Evolutionary conservation across 176 grass and related monocot species (phyloP).

Genomic region (Oryza longistaminata): DNA sequence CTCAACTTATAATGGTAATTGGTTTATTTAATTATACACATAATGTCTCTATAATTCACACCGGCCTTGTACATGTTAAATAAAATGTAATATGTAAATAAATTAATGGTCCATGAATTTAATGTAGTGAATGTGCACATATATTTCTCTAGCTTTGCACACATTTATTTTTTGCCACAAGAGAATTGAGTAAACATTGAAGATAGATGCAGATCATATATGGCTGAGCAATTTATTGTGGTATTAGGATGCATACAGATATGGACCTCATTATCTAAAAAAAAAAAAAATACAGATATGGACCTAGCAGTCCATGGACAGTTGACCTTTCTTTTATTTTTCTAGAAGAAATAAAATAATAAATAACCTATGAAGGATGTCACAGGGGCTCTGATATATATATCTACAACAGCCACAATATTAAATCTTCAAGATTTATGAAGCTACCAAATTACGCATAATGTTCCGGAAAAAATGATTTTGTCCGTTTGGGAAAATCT

Average conservation of each 20-base stretch:
- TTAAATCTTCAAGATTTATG: not conserved
- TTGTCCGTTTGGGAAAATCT: no score
- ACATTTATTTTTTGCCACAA: not conserved
- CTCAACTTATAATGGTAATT: not conserved
- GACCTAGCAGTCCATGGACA: not conserved
- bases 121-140: not conserved
- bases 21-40: not conserved
- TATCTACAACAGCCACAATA: not conserved
- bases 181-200: not conserved
- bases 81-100: not conserved
- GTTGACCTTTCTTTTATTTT: not conserved
- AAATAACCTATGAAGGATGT: not conserved
- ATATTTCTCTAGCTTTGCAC: not conserved
- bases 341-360: not conserved
- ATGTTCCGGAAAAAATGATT: no score
- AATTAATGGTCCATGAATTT: not conserved
- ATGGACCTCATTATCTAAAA: not conserved
- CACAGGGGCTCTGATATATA: not conserved
- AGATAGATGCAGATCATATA: not conserved
- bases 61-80: not conserved
- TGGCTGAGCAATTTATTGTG: not conserved
- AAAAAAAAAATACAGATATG: not conserved
- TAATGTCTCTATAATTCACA: not conserved
- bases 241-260: not conserved
- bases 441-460: not conserved